Evolutionary conservation across 208 protist species (phyloP), one percentile per base, ranked within the genome.

Genomic region (Herpetomonas samuelpessoai): DNA sequence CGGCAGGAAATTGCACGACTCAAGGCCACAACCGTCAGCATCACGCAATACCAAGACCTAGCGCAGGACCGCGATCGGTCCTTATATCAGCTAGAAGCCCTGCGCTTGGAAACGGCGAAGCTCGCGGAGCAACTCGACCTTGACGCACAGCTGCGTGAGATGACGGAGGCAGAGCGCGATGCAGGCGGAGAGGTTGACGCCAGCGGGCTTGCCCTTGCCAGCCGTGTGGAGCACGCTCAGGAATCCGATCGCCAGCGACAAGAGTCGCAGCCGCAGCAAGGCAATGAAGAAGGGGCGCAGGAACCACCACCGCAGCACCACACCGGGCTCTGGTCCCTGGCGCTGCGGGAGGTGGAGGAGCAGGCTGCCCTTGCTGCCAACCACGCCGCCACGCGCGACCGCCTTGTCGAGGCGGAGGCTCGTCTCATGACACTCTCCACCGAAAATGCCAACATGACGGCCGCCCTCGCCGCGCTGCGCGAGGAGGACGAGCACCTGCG

Each of bases 401-500:
- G 26, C 14, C 57, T 81, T n/a, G 55, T 48, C 19, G 74, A 69
- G 48, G 63, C 57, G 35, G 57, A 74, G 25, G 25, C 16, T n/a
- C 51, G 31, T 18, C 62, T 80, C 26, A 48, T 41, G 25, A 46
- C 58, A 25, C 38, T 68, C 25, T 1, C 46, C 22, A 6, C 12
- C 48, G 18, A 64, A 1, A 28, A 51, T 1, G 61, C 18, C 2
- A 57, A 51, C 21, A 57, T 76, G 9, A 59, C 56, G 57, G 50
- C 60, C 27, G 68, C 71, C 19, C 51, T 75, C 19, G 65, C 66
- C 2, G 64, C 45, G 1, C 47, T 88, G 16, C 74, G 71, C 46
- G 63, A 66, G 0, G 80, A 83, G 26, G 67, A 77, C 46, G 65
- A 69, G n/a, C 65, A 62, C 10, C 58, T 89, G 12, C 71, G 79